Evolutionary conservation across 164 flowering plant genomes (phyloP).

Genomic region (Umbilicus rupestris): DNA sequence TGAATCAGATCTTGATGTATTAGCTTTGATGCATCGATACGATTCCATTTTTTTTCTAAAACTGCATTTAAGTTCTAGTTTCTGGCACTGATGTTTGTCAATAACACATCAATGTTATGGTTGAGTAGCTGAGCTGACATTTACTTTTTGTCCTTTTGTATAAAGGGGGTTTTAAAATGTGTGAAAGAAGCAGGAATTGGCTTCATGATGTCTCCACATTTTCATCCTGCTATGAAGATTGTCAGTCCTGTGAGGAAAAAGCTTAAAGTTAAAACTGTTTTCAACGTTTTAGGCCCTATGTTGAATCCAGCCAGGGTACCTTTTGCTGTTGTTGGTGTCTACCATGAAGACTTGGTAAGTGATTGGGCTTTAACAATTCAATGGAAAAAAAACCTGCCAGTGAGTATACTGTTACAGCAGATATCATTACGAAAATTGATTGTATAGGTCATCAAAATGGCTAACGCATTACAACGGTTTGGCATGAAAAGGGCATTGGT

Average conservation of each 20-base stretch:
- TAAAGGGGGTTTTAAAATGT: slow-evolving; percentile 57
- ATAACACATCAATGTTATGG: neutral
- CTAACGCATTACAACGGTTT: slow-evolving; percentile 74
- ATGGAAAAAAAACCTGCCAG: neutral
- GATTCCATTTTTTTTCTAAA: neutral
- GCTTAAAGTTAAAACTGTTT: slow-evolving; percentile 83
- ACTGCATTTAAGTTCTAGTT: neutral
- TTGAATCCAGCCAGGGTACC: slow-evolving; percentile 82
- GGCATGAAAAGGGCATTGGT: slow-evolving; percentile 87
- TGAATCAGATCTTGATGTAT: too few relatives aligned
- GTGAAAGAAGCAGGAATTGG: slow-evolving; percentile 81
- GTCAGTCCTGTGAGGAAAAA: slow-evolving; percentile 80
- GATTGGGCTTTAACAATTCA: neutral
- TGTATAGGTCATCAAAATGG: slow-evolving; percentile 82
- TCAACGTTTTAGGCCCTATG: slow-evolving; percentile 89
- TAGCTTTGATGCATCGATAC: neutral
- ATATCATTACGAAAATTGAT: neutral
- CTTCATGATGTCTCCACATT: slow-evolving; percentile 86
- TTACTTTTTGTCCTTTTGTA: slow-evolving; percentile 14
- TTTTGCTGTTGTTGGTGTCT: slow-evolving; percentile 90
- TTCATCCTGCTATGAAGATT: slow-evolving; percentile 93
- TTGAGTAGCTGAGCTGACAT: neutral
- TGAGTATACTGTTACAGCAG: neutral
- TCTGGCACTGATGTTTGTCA: neutral
- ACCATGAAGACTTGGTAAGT: slow-evolving; percentile 63